Percentiles rank a stretch among this genome's conserved stretches.
Evolutionary conservation across 208 protist species (phyloP).

Genomic region (Leishmania tarentolae): DNA sequence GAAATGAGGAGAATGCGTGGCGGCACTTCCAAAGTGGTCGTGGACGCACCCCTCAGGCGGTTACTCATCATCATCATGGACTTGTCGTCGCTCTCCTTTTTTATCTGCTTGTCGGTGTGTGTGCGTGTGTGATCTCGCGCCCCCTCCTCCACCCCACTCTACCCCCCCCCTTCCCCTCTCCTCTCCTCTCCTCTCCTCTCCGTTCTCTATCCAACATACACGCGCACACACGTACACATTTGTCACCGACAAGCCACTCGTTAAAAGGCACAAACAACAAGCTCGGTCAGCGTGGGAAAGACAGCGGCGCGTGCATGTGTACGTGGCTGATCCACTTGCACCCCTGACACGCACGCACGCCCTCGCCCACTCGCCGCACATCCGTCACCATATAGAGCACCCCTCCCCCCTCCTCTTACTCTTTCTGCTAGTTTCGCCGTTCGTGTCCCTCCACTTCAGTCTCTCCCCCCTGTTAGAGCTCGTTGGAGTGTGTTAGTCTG

Average conservation of each 20-base stretch:
- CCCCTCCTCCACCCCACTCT: too few relatives aligned
- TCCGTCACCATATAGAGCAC: neutral
- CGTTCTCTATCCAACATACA: neutral
- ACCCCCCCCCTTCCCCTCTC: neutral
- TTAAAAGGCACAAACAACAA: neutral
- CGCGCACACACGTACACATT: neutral
- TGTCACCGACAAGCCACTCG: neutral
- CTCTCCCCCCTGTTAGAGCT: neutral
- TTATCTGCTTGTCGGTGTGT: neutral
- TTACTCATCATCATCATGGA: neutral
- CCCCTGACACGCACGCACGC: neutral
- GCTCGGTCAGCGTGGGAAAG: neutral
- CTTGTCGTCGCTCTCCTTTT: neutral
- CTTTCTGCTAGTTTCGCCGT: neutral
- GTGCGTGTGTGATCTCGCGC: neutral
- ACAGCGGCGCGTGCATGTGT: neutral
- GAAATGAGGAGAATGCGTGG: neutral
- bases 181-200: neutral
- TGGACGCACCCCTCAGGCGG: neutral
- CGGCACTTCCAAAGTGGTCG: neutral
- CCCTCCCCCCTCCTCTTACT: neutral
- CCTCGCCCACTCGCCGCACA: neutral
- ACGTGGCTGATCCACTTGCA: neutral
- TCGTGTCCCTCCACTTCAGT: neutral
- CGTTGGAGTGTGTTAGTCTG: neutral